phyloP scores from a whole-genome alignment of 148 eudicot species.

The Arbutus unedo region DNA sequence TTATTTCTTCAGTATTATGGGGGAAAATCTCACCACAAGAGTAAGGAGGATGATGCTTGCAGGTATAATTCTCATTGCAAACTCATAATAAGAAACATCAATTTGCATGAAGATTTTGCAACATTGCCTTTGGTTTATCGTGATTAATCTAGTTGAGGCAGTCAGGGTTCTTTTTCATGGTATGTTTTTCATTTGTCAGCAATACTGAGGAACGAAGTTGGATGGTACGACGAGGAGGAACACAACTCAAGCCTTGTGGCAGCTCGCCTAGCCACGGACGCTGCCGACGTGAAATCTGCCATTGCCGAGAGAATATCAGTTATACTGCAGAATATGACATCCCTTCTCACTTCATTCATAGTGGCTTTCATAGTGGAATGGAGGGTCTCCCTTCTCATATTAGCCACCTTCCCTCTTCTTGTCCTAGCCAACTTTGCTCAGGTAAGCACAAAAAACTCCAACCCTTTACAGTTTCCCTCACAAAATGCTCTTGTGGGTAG shows the following conservation, averaged over 20 bases:
- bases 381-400: constrained; percentile 96
- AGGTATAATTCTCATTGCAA: constrained; percentile 39
- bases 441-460: constrained; percentile 34
- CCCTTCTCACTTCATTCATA: constrained; percentile 94
- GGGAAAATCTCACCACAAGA: constrained; percentile 95
- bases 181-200: constrained; percentile 37
- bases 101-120: not conserved
- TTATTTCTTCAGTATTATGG: constrained; percentile 99
- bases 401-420: constrained; percentile 96
- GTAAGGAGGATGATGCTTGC: constrained; percentile 99
- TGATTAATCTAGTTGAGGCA: not conserved
- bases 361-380: constrained; percentile 97
- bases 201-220: constrained; percentile 95
- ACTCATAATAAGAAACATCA: not conserved
- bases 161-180: not conserved
- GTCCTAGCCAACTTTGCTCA: constrained; percentile 99
- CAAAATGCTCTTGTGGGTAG: not conserved
- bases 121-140: not conserved
- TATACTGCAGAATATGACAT: constrained; percentile 94
- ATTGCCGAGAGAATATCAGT: constrained; percentile 99
- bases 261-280: constrained; percentile 87
- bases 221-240: constrained; percentile 99
- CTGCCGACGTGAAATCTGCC: constrained; percentile 96
- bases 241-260: constrained; percentile 97
- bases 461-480: not conserved